phyloP scores from a whole-genome alignment of 2,329 filamentous ascomycete genomes.

The Phyllosticta capitalensis region DNA sequence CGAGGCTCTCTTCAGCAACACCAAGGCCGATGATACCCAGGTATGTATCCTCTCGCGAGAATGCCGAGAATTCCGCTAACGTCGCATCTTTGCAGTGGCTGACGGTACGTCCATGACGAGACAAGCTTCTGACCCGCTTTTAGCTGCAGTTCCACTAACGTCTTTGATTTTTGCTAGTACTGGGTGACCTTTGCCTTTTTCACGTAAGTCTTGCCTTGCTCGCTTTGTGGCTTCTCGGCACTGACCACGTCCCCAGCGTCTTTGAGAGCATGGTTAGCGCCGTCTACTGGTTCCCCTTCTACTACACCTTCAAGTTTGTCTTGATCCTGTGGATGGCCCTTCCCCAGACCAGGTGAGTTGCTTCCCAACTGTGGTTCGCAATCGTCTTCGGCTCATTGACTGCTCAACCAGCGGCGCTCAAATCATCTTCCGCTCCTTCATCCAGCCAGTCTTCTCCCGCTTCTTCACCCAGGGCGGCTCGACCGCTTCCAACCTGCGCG shows the following conservation, averaged over 20 bases:
- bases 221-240: not conserved
- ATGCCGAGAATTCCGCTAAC: constrained; percentile 25
- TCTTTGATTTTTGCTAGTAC: constrained; percentile 43
- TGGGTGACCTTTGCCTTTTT: constrained; percentile 81
- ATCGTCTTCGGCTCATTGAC: too few relatives aligned
- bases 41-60: constrained; percentile 37
- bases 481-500: constrained; percentile 77
- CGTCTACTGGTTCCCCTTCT: constrained; percentile 96
- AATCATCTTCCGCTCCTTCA: constrained; percentile 91
- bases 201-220: constrained; percentile 42
- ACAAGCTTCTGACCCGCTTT: not conserved
- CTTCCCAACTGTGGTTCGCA: too few relatives aligned
- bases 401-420: constrained; percentile 94
- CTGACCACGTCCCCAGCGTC: constrained; percentile 40
- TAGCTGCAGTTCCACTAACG: not conserved
- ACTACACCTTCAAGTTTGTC: constrained; percentile 99
- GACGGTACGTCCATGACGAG: constrained; percentile 34
- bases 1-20: constrained; percentile 61
- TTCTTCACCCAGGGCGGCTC: constrained; percentile 69
- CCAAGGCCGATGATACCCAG: constrained; percentile 72
- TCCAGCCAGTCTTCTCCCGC: constrained; percentile 82
- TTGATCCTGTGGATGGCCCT: constrained; percentile 97
- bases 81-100: constrained; percentile 45
- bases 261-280: constrained; percentile 74
- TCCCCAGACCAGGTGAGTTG: constrained; percentile 79